Evolutionary conservation across 805 yeast genomes (phyloP).

Genomic region (Teunomyces panamensis): DNA sequence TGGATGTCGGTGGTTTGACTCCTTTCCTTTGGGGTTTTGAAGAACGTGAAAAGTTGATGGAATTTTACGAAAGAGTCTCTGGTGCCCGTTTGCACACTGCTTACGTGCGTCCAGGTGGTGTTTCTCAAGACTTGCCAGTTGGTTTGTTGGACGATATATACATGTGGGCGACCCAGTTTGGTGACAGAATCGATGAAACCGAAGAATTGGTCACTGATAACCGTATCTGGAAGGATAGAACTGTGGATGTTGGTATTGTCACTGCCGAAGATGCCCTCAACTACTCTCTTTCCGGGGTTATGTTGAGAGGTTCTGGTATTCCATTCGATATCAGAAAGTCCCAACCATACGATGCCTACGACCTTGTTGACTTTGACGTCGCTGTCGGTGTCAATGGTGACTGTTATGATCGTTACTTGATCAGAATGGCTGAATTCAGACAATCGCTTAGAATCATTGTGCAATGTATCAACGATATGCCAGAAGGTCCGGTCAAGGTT

Average conservation of each 20-base stretch:
- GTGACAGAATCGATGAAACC: slow-evolving; percentile 87
- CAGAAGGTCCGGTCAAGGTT: slow-evolving; percentile 86
- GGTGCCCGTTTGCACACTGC: slow-evolving; percentile 91
- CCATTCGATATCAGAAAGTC: slow-evolving; percentile 84
- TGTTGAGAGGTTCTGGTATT: slow-evolving; percentile 88
- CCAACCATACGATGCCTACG: slow-evolving; percentile 89
- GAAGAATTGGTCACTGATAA: slow-evolving; percentile 88
- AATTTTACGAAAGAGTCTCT: slow-evolving; percentile 84
- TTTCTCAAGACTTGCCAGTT: slow-evolving; percentile 80
- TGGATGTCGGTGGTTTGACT: slow-evolving; percentile 93
- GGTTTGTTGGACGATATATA: slow-evolving; percentile 87
- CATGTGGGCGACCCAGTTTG: slow-evolving; percentile 96
- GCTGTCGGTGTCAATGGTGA: slow-evolving; percentile 88
- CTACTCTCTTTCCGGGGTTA: slow-evolving; percentile 78
- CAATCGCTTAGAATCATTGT: slow-evolving; percentile 85
- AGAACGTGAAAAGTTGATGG: slow-evolving; percentile 91
- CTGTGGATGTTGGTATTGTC: slow-evolving; percentile 73
- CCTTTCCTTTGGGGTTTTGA: slow-evolving; percentile 94
- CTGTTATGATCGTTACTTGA: slow-evolving; percentile 85
- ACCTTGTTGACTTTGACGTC: slow-evolving; percentile 78
- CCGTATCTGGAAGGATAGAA: slow-evolving; percentile 90
- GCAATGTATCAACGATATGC: slow-evolving; percentile 89
- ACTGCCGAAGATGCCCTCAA: slow-evolving; percentile 85
- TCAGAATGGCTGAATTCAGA: slow-evolving; percentile 90
- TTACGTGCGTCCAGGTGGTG: slow-evolving; percentile 90